Base-by-base conservation (phyloP, 805 yeast genomes). In the Metschnikowia gelsemii region DNA sequence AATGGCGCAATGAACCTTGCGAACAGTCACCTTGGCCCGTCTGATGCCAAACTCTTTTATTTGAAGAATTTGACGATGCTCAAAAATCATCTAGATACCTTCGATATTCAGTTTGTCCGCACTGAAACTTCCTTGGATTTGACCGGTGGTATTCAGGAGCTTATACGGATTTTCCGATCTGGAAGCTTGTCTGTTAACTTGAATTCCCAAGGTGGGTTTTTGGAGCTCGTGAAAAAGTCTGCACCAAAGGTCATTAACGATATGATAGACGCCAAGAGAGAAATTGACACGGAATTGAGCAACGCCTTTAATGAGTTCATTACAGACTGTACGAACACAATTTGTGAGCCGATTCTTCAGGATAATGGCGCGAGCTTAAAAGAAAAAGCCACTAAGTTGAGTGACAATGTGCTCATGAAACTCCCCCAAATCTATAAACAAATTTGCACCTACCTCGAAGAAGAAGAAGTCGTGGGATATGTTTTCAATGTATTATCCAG, bases 241-340 rank as follows among this genome's bases (percentile, higher is more conserved):
- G 85, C 84, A 2, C 96, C 96, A 0, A 80, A 76, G 48, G 87
- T 88, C 11, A 84, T 86, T 11, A 82, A 80, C 52, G 83, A 87
- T 57, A 84, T 84, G 85, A 76, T 82, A 33, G 96, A 90, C 63
- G 93, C 80, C 40, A 70, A 72, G 42, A 62, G 62, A 32, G 97
- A 90, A 58, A 68, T 90, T 30, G 86, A 84, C 51, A 68, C 78
- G 18, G 89, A 84, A 49, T 70, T 90, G 49, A 76, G 90, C 49
- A 80, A 78, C 46, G 68, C 82, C 3, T 87, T 89, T 19, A 83
- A 80, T 50, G 78, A 73, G 16, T 80, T 86, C 50, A 82, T 90
- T 3, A 77, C 79, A 35, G 75, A 72, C 11, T 61, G 66, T 40
- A 49, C 64, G 9, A 62, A 65, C 42, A 60, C 63, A 11, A 71